Evolutionary conservation across 805 yeast genomes (phyloP).

Genomic region (Phaffomyces opuntiae): DNA sequence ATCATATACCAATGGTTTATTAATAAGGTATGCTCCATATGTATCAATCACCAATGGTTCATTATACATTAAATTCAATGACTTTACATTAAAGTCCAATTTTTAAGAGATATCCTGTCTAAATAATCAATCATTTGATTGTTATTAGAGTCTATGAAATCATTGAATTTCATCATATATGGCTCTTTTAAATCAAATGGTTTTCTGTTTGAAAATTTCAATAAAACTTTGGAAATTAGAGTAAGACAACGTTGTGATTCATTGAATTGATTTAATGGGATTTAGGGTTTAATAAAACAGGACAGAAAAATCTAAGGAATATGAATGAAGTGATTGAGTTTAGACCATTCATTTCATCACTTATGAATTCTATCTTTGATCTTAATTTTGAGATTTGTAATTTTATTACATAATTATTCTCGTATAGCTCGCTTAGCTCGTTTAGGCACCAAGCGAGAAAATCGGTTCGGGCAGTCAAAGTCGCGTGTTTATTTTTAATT

Average conservation of each 20-base stretch:
- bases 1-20: slow-evolving; percentile 53
- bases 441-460: neutral
- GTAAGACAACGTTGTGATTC: slow-evolving; percentile 72
- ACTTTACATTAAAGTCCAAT: slow-evolving; percentile 55
- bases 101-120: slow-evolving; percentile 63
- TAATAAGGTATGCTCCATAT: slow-evolving; percentile 29
- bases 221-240: slow-evolving; percentile 67
- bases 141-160: slow-evolving; percentile 41
- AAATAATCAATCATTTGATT: slow-evolving; percentile 60
- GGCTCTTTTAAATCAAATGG: slow-evolving; percentile 80
- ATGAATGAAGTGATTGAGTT: slow-evolving; percentile 80
- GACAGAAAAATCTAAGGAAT: slow-evolving; percentile 81
- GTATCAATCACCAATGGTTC: slow-evolving; percentile 55
- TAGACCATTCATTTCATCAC: slow-evolving; percentile 42
- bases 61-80: slow-evolving; percentile 47
- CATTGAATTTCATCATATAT: slow-evolving; percentile 63
- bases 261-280: slow-evolving; percentile 65
- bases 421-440: no score
- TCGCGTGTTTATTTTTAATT: neutral
- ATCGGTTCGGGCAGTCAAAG: neutral
- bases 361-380: slow-evolving; percentile 55
- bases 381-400: slow-evolving; percentile 57
- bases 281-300: slow-evolving; percentile 89
- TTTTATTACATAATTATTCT: slow-evolving; percentile 35
- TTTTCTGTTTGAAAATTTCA: slow-evolving; percentile 74